Percentiles rank a stretch among this genome's conserved stretches.
Evolutionary conservation across 163 green algal genomes (phyloP).

Genomic region (Scenedesmus sp.): DNA sequence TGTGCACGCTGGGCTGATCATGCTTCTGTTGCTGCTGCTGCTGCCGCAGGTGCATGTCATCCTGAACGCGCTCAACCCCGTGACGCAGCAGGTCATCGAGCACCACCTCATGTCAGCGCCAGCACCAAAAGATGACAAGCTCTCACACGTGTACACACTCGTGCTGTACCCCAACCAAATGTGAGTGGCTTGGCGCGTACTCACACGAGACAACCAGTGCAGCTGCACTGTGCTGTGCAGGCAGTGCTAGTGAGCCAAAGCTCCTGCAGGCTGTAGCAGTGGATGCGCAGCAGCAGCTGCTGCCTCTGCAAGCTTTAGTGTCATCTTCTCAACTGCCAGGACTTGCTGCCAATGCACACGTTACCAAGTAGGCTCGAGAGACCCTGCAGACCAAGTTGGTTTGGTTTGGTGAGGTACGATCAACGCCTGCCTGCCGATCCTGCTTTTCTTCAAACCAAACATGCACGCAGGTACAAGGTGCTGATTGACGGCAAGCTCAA

Average conservation of each 20-base stretch:
- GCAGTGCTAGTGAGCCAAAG: neutral
- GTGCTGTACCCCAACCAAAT: conserved; percentile 26
- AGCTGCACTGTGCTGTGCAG: neutral
- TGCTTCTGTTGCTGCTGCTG: neutral
- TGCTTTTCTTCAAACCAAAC: neutral
- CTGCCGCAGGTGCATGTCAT: conserved; percentile 48
- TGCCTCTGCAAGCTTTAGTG: too few species aligned
- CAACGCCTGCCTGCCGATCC: too few species aligned
- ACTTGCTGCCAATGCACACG: too few species aligned
- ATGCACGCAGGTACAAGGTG: conserved; percentile 72
- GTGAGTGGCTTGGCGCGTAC: neutral
- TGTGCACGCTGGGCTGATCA: neutral
- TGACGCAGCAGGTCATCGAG: neutral
- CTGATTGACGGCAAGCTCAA: conserved; percentile 88
- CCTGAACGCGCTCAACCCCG: conserved; percentile 16
- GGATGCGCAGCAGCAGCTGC: neutral
- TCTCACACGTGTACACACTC: conserved; percentile 48
- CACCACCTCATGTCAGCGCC: conserved; percentile 46
- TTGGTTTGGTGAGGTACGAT: too few species aligned
- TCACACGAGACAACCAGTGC: too few species aligned
- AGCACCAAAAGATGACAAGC: conserved; percentile 15
- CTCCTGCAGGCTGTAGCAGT: neutral
- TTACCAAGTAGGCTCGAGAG: too few species aligned
- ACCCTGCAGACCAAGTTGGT: too few species aligned
- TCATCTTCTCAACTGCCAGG: too few species aligned